Evolutionary conservation across 75 land plant genomes (phyloP).

Genomic region (Pinus tabuliformis): DNA sequence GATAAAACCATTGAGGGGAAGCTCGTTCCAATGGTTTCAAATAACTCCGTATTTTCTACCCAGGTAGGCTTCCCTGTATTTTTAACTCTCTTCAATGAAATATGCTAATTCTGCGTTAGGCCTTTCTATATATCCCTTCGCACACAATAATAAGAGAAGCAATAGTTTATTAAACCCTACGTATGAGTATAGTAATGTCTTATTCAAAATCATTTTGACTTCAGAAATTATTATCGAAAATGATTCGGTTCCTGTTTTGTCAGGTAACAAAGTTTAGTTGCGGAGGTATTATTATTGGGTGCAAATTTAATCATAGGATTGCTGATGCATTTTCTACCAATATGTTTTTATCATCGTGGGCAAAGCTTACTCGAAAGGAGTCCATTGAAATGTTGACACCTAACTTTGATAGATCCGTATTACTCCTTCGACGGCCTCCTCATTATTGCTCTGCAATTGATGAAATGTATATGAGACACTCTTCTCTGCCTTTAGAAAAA

Average conservation of each 20-base stretch:
- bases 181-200: too few species aligned
- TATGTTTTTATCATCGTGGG: constrained; percentile 48
- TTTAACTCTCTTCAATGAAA: too few species aligned
- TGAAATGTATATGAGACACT: background rate
- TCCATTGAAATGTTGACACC: constrained; percentile 10
- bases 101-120: too few species aligned
- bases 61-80: constrained; percentile 21
- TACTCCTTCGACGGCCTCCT: constrained; percentile 22
- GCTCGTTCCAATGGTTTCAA: constrained; percentile 34
- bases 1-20: constrained; percentile 30
- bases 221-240: too few species aligned
- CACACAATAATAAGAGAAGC: background rate
- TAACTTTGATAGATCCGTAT: constrained; percentile 27
- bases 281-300: constrained; percentile 35
- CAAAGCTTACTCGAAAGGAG: constrained; percentile 22
- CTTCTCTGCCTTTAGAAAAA: background rate
- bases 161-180: too few species aligned
- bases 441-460: background rate
- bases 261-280: constrained; percentile 48
- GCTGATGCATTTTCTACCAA: constrained; percentile 53
- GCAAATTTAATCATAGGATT: constrained; percentile 37
- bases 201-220: too few species aligned
- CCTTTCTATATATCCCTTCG: too few species aligned
- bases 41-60: constrained; percentile 26
- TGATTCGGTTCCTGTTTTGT: background rate